Percentiles rank a stretch among this genome's conserved stretches.
Evolutionary conservation across 1,284 basidiomycete genomes (phyloP).

Genomic region (Cryptococcus wingfieldii): DNA sequence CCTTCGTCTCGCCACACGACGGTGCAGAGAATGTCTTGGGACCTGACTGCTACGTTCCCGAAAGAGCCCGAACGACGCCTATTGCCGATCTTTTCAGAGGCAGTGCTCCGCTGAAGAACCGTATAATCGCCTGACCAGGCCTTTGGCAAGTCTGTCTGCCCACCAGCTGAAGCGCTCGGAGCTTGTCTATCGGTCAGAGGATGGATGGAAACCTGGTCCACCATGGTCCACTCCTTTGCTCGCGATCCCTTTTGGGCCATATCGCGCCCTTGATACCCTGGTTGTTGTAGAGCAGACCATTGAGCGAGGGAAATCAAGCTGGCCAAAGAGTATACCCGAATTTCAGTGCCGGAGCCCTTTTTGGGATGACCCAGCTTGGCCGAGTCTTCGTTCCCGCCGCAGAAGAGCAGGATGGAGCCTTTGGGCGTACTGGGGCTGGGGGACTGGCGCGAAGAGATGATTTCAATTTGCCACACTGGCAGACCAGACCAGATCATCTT

Average conservation of each 20-base stretch:
- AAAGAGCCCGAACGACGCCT: no score
- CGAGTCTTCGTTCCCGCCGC: constrained; percentile 12
- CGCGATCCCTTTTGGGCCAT: not conserved
- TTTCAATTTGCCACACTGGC: constrained; percentile 17
- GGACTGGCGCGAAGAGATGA: not conserved
- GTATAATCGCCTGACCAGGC: constrained; percentile 4
- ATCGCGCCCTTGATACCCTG: constrained; percentile 9
- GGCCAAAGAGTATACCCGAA: constrained; percentile 11
- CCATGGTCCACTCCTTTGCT: constrained; percentile 9
- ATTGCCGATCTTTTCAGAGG: no score
- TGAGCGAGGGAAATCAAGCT: constrained; percentile 10
- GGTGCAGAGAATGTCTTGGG: not conserved
- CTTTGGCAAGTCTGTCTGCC: not conserved
- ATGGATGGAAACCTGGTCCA: not conserved
- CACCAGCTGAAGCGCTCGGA: not conserved
- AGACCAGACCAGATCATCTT: constrained; percentile 14
- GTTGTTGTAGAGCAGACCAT: constrained; percentile 6
- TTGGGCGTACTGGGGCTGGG: constrained; percentile 3
- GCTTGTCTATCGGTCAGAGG: not conserved
- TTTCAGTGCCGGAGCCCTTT: constrained; percentile 7
- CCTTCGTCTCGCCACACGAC: not conserved
- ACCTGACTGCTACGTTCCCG: no score
- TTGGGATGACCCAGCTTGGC: constrained; percentile 5
- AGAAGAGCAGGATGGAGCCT: constrained; percentile 10
- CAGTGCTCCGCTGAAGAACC: not conserved